Evolutionary conservation across 768 basidiomycete genomes (phyloP).

Genomic region (Amanita muscaria): DNA sequence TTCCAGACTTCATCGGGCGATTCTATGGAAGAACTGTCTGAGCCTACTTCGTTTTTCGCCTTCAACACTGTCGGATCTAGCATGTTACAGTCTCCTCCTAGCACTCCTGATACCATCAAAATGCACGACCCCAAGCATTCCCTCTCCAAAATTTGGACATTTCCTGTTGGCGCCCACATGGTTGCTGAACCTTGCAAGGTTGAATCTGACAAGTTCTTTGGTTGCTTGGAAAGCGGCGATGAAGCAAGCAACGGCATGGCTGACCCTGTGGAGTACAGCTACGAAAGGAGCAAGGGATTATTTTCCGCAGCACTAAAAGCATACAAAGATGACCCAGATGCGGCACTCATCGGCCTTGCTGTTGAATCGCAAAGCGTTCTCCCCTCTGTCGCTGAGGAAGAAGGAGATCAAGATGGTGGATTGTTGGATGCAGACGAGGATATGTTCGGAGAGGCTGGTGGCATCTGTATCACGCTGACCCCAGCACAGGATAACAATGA

Average conservation of each 20-base stretch:
- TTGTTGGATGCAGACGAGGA: slow-evolving; percentile 35
- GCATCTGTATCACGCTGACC: slow-evolving; percentile 68
- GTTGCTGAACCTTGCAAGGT: slow-evolving; percentile 17
- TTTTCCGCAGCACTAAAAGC: slow-evolving; percentile 49
- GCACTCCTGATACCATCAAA: slow-evolving; percentile 3
- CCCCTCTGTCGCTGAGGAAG: slow-evolving; percentile 18
- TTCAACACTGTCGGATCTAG: slow-evolving; percentile 1
- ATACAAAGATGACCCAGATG: slow-evolving; percentile 41
- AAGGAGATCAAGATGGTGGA: slow-evolving; percentile 24
- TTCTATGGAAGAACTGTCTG: slow-evolving; percentile 41
- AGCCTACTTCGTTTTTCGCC: slow-evolving; percentile 21
- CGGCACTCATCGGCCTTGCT: slow-evolving; percentile 35
- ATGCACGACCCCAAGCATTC: slow-evolving; percentile 31
- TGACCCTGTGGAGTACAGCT: slow-evolving; percentile 32
- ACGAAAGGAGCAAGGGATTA: slow-evolving; percentile 50
- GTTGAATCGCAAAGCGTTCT: slow-evolving; percentile 34
- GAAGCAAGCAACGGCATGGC: slow-evolving; percentile 24
- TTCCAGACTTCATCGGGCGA: slow-evolving; percentile 43
- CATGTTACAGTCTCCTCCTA: neutral
- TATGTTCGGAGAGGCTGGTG: slow-evolving; percentile 55
- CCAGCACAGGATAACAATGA: slow-evolving; percentile 40
- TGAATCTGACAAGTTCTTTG: slow-evolving; percentile 64
- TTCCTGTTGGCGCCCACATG: slow-evolving; percentile 36
- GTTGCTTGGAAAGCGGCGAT: slow-evolving; percentile 50
- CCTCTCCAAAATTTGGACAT: slow-evolving; percentile 65